A percentile compares a stretch with the other conserved stretches of the same genome.
These are phyloP conservation scores for Alternaria arborescens DNA, from an alignment of 2,329 filamentous ascomycete species.

Conservation along the genomic window DNA sequence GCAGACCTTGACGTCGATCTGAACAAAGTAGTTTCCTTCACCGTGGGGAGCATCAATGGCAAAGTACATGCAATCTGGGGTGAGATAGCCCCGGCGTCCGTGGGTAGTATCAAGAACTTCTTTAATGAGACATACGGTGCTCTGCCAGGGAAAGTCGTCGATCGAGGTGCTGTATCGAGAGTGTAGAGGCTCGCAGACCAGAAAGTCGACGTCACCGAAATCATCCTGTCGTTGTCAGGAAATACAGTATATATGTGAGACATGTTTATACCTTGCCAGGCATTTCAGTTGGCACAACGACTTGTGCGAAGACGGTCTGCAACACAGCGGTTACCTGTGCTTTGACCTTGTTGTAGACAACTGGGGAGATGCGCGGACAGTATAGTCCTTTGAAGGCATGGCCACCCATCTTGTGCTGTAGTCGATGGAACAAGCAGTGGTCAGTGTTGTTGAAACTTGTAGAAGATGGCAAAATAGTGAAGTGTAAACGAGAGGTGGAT, in stretches of 20 bases:
- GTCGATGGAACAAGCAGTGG: neutral
- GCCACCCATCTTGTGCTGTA: conserved; percentile 27
- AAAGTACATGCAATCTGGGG: conserved; percentile 33
- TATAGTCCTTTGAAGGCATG: conserved; percentile 20
- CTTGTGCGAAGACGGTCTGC: conserved; percentile 29
- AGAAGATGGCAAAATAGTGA: neutral
- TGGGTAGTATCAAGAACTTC: conserved; percentile 24
- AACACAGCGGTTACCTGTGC: conserved; percentile 20
- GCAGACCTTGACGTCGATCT: conserved; percentile 41
- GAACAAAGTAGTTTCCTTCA: conserved; percentile 24
- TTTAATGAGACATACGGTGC: conserved; percentile 26
- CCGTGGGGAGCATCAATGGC: conserved; percentile 23
- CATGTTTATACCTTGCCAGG: conserved; percentile 36
- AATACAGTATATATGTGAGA: no score
- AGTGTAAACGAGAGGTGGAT: no score
- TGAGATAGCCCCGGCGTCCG: conserved; percentile 26
- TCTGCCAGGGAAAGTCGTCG: conserved; percentile 21
- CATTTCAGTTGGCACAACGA: conserved; percentile 37
- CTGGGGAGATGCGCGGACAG: conserved; percentile 32
- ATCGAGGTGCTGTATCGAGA: neutral
- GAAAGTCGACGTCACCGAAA: conserved; percentile 38
- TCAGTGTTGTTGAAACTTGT: no score
- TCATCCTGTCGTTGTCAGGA: conserved; percentile 4
- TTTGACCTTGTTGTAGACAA: conserved; percentile 29
- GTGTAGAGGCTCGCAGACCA: conserved; percentile 27